Percentiles rank a stretch among this genome's conserved stretches.
These are phyloP conservation scores for Gonapodya prolifera DNA, from an alignment of 192 early-diverging fungal genomes.

Conservation along the genomic window DNA sequence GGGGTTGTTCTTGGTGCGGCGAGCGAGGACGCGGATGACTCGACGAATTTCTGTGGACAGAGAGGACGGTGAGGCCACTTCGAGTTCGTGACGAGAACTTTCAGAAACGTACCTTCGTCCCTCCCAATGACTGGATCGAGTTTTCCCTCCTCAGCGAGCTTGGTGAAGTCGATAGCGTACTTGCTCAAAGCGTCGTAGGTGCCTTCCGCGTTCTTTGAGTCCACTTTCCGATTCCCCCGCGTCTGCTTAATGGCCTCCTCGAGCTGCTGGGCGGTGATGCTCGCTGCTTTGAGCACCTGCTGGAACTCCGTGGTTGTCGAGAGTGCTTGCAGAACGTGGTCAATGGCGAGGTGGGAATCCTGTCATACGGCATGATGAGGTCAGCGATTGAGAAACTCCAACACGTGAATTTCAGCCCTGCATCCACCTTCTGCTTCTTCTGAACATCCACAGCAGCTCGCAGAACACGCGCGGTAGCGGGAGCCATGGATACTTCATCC, in stretches of 20 bases:
- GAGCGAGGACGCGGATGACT: slow-evolving; percentile 82
- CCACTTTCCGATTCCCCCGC: slow-evolving; percentile 72
- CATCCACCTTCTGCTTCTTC: slow-evolving; percentile 58
- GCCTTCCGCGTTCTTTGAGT: slow-evolving; percentile 72
- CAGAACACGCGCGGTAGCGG: slow-evolving; percentile 47
- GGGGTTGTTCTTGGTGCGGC: slow-evolving; percentile 86
- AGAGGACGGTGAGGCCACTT: not conserved
- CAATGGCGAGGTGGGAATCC: slow-evolving; percentile 76
- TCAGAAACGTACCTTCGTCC: slow-evolving; percentile 70
- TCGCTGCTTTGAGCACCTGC: slow-evolving; percentile 49
- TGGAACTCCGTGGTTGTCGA: slow-evolving; percentile 49
- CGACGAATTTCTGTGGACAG: slow-evolving; percentile 40
- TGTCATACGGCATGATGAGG: slow-evolving; percentile 8
- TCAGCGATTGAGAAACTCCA: not conserved
- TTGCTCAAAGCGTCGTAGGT: slow-evolving; percentile 86
- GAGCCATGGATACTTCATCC: slow-evolving; percentile 47
- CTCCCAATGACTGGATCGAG: slow-evolving; percentile 95
- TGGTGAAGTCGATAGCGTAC: slow-evolving; percentile 83
- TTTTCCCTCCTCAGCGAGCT: slow-evolving; percentile 71
- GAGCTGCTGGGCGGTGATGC: slow-evolving; percentile 54
- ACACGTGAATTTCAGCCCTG: slow-evolving; percentile 5
- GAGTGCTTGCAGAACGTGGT: slow-evolving; percentile 80
- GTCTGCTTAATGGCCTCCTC: slow-evolving; percentile 62
- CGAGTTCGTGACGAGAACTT: not conserved
- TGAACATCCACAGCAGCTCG: slow-evolving; percentile 64